phyloP scores from a whole-genome alignment of 139 green algal species.

The Auxenochlorella pyrenoidosa region DNA sequence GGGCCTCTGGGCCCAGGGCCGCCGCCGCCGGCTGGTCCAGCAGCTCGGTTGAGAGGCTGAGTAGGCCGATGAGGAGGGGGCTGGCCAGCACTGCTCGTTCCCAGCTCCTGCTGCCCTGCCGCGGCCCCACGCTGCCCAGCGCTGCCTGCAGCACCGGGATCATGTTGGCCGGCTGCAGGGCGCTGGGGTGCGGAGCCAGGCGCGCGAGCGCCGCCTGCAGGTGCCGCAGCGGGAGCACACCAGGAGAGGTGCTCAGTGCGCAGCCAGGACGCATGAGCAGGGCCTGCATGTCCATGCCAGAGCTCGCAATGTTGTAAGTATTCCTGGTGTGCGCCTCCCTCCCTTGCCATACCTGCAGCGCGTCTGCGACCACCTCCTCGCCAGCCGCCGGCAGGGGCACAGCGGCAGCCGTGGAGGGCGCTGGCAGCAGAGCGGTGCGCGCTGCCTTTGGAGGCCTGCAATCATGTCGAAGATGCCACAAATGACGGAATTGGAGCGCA shows the following conservation, averaged over 20 bases:
- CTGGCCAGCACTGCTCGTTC: conserved; percentile 23
- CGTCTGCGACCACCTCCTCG: background rate
- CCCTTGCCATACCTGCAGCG: background rate
- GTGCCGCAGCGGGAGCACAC: background rate
- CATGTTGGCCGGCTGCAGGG: background rate
- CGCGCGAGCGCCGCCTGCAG: background rate
- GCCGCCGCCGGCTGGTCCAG: conserved; percentile 8
- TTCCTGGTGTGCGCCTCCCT: too few species aligned
- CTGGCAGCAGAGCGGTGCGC: background rate
- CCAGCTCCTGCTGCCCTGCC: background rate
- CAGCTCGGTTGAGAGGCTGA: background rate
- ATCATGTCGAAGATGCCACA: background rate
- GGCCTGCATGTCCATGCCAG: too few species aligned
- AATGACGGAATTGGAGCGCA: too few species aligned
- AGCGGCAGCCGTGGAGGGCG: too few species aligned
- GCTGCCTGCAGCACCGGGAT: background rate
- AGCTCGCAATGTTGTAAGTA: too few species aligned
- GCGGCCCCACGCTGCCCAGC: conserved; percentile 1
- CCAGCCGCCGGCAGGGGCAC: background rate
- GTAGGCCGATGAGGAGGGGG: conserved; percentile 11
- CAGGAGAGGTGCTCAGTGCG: background rate
- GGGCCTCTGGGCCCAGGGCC: conserved; percentile 5
- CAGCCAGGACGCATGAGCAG: too few species aligned
- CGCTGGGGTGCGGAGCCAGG: conserved; percentile 7
- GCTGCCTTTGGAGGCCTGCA: background rate